These are phyloP conservation scores for Odontarrhena argentea DNA, from an alignment of 345 rosid species.

Conservation along the genomic window DNA sequence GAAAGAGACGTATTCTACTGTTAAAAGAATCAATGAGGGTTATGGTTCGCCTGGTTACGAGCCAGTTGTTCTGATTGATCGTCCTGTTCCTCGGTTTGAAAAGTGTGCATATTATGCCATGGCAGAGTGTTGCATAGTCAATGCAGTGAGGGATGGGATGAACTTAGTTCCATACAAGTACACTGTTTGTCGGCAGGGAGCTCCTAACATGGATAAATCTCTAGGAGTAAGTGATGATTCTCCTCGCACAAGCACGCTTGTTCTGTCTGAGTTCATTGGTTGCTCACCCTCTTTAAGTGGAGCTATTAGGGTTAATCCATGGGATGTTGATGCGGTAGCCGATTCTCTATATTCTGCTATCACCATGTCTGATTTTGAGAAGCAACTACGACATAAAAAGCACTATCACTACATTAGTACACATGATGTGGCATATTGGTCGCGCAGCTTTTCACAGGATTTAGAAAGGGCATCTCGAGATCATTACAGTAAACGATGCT, in stretches of 20 bases:
- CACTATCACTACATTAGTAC: constrained; percentile 59
- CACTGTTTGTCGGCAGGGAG: constrained; percentile 52
- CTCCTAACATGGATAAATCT: constrained; percentile 41
- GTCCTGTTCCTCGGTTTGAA: constrained; percentile 49
- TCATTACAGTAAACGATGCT: constrained; percentile 51
- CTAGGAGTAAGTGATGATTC: constrained; percentile 41
- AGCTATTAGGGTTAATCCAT: constrained; percentile 56
- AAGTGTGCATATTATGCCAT: constrained; percentile 58
- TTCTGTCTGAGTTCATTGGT: constrained; percentile 55
- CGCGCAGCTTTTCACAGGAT: constrained; percentile 50
- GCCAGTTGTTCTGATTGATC: constrained; percentile 55
- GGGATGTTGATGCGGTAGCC: constrained; percentile 52
- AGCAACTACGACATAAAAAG: constrained; percentile 44
- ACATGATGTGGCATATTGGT: constrained; percentile 69
- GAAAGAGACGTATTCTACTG: constrained; percentile 46
- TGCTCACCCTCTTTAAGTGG: constrained; percentile 61
- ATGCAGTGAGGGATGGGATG: constrained; percentile 60
- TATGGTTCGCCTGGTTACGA: constrained; percentile 47
- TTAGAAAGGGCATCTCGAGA: constrained; percentile 51
- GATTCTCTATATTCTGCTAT: constrained; percentile 47
- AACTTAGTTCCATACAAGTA: constrained; percentile 56
- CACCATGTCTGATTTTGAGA: constrained; percentile 47
- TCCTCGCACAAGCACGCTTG: constrained; percentile 50
- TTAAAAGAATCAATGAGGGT: constrained; percentile 46
- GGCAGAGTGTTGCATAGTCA: constrained; percentile 57